These are phyloP conservation scores for Solanum hybrid DNA, from an alignment of 305 asterid genomes.

Conservation along the genomic window DNA sequence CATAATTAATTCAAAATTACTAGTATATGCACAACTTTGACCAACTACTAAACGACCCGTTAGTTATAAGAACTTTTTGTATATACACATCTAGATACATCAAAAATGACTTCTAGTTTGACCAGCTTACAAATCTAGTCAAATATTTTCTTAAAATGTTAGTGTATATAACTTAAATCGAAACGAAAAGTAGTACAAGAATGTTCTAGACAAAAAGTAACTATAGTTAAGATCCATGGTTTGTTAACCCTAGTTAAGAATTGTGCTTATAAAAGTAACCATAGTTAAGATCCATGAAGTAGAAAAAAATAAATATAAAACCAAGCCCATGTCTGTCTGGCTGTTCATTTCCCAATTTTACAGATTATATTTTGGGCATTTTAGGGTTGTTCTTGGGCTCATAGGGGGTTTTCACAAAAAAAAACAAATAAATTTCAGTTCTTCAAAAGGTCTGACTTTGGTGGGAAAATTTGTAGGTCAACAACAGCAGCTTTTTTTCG, in stretches of 20 bases:
- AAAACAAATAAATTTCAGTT: not conserved
- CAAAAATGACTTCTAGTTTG: not conserved
- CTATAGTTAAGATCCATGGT: not conserved
- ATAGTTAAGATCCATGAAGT: slow-evolving; percentile 24
- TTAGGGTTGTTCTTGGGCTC: slow-evolving; percentile 10
- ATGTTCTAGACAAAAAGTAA: not conserved
- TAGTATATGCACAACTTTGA: not conserved
- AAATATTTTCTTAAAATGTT: not conserved
- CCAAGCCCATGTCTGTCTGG: slow-evolving; percentile 14
- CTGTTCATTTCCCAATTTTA: slow-evolving; percentile 14
- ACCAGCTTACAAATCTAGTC: not conserved
- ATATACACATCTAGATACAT: not conserved
- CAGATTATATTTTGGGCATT: slow-evolving; percentile 1
- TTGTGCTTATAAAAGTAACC: slow-evolving; percentile 21
- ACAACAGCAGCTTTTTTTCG: slow-evolving; percentile 2
- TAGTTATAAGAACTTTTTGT: not conserved
- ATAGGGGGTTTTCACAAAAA: not conserved
- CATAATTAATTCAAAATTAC: not conserved
- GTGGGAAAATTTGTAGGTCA: slow-evolving; percentile 13
- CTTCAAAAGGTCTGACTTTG: not conserved
- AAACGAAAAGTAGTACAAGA: not conserved
- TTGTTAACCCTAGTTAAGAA: not conserved
- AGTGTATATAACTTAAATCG: not conserved
- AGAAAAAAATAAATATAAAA: slow-evolving; percentile 5
- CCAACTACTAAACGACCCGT: not conserved